These are phyloP conservation scores for Trichoderma arundinaceum DNA, from an alignment of 2,329 filamentous ascomycete species.

Conservation along the genomic window DNA sequence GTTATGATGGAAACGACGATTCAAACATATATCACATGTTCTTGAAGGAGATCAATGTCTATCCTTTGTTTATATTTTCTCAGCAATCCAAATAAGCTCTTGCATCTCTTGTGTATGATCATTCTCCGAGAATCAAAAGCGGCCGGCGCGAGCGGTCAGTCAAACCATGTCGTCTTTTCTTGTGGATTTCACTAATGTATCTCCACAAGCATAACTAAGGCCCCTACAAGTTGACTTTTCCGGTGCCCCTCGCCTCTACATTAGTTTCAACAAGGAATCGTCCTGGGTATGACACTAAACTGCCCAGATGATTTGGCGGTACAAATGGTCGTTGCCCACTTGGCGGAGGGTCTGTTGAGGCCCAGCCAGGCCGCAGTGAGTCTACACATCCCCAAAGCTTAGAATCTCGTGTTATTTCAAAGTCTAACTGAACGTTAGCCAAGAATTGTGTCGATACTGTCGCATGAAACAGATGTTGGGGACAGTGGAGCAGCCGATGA, in stretches of 20 bases:
- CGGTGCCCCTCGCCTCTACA: background rate
- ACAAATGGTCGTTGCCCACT: background rate
- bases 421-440: background rate
- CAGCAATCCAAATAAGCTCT: too few species aligned
- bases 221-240: background rate
- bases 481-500: background rate
- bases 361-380: background rate
- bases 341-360: background rate
- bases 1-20: background rate
- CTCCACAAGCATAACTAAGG: too few species aligned
- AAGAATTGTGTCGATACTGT: background rate
- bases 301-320: background rate
- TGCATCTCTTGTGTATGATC: background rate
- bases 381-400: background rate
- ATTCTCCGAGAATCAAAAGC: too few species aligned
- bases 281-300: background rate
- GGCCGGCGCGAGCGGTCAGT: background rate
- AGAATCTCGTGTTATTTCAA: background rate
- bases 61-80: too few species aligned
- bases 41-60: too few species aligned
- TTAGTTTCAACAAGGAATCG: background rate
- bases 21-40: too few species aligned
- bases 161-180: too few species aligned
- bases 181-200: background rate
- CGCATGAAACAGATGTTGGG: background rate